Evolutionary conservation across 176 grass and related monocot genomes (phyloP).

Genomic region (Poa annua): DNA sequence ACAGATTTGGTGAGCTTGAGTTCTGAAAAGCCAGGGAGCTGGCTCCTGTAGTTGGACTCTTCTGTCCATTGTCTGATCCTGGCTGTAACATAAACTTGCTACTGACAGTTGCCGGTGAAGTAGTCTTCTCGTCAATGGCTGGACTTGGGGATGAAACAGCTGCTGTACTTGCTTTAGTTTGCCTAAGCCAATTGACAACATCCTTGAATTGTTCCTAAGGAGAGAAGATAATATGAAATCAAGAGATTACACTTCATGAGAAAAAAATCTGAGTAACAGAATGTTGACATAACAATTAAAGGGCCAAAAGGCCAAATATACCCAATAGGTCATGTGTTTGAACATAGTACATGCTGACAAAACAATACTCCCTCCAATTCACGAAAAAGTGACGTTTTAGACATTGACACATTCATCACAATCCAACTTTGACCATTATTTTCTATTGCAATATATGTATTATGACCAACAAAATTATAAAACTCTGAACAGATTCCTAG

Average conservation of each 20-base stretch:
- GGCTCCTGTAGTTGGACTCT: slow-evolving; percentile 32
- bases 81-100: slow-evolving; percentile 48
- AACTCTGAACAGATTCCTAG: neutral
- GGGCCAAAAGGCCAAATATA: neutral
- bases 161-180: slow-evolving; percentile 59
- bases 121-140: slow-evolving; percentile 53
- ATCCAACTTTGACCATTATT: neutral
- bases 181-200: slow-evolving; percentile 90
- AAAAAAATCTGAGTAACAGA: slow-evolving; percentile 16
- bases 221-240: slow-evolving; percentile 24
- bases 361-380: slow-evolving; percentile 8
- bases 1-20: slow-evolving; percentile 46
- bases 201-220: slow-evolving; percentile 94
- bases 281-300: neutral
- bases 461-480: neutral
- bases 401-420: neutral
- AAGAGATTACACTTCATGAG: slow-evolving; percentile 11
- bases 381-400: neutral
- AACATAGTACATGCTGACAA: neutral
- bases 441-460: neutral
- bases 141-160: slow-evolving; percentile 44
- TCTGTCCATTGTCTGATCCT: slow-evolving; percentile 39
- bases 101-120: slow-evolving; percentile 17
- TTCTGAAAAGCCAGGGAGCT: slow-evolving; percentile 55
- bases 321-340: neutral